Conservation (phyloP, 148 eudicot species). For the Rhododendron griersonianum region DNA sequence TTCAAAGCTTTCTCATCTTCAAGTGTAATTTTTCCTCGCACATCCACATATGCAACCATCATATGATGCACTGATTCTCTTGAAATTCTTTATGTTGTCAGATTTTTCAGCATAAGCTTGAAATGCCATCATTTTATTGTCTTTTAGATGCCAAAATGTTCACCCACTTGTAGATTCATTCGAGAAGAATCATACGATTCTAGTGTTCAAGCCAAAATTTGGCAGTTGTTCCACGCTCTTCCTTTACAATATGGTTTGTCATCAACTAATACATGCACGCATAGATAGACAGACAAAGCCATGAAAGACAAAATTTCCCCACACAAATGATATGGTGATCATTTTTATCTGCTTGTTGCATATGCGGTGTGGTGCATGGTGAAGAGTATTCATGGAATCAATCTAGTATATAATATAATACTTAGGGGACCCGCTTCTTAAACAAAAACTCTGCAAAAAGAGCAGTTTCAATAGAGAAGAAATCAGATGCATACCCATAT, state of each 20-base stretch:
- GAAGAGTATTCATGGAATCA: not conserved
- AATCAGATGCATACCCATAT: conserved; percentile 67
- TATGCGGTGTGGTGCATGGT: not conserved
- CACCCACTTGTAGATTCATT: not conserved
- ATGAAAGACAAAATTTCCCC: not conserved
- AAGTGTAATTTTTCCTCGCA: not conserved
- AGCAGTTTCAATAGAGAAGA: not conserved
- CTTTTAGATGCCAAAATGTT: not conserved
- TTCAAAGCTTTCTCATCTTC: not conserved
- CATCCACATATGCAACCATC: not conserved
- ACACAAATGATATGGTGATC: not conserved
- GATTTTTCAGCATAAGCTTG: not conserved
- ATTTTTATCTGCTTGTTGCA: not conserved
- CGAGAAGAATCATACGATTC: not conserved
- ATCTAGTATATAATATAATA: not conserved
- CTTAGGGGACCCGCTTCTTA: not conserved
- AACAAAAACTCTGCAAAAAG: conserved; percentile 5
- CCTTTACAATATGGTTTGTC: not conserved
- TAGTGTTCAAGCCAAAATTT: not conserved
- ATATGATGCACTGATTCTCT: not conserved
- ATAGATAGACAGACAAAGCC: not conserved
- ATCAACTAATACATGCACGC: not conserved
- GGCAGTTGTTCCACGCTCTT: not conserved
- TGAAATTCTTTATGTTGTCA: not conserved
- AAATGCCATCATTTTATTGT: not conserved